These are phyloP conservation scores for Gonium pectorale DNA, from an alignment of 139 green algal species.

Conservation along the genomic window DNA sequence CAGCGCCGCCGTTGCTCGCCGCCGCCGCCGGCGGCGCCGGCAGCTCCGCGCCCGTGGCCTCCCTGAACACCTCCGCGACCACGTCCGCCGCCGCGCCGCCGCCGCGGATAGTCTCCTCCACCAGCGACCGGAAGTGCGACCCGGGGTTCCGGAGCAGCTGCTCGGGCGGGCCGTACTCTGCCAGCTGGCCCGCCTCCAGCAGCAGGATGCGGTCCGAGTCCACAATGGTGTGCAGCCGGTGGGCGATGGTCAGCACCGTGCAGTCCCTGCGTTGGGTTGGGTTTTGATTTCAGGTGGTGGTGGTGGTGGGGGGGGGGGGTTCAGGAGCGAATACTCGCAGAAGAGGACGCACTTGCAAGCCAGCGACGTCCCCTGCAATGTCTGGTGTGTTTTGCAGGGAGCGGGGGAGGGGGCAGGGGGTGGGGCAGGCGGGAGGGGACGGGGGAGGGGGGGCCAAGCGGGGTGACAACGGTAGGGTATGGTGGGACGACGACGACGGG, in stretches of 20 bases:
- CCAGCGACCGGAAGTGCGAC: slow-evolving; percentile 28
- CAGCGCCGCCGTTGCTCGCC: no score
- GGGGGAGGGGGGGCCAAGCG: background rate
- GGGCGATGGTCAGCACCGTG: slow-evolving; percentile 76
- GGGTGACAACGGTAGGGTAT: background rate
- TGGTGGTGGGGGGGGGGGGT: slow-evolving; percentile 7
- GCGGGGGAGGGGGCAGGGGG: background rate
- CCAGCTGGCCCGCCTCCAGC: slow-evolving; percentile 69
- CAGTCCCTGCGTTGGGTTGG: slow-evolving; percentile 44
- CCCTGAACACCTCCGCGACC: slow-evolving; percentile 6
- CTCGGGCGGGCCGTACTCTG: slow-evolving; percentile 74
- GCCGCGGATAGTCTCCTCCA: slow-evolving; percentile 36
- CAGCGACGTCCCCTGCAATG: no score
- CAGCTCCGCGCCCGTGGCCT: no score
- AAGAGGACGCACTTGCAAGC: no score
- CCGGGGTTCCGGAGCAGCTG: slow-evolving; percentile 51
- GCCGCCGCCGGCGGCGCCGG: no score
- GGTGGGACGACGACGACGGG: background rate
- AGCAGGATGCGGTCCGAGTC: slow-evolving; percentile 80
- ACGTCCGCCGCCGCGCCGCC: slow-evolving; percentile 7
- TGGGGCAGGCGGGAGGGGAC: background rate
- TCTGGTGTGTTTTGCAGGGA: background rate
- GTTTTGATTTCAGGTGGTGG: no score
- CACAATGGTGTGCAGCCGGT: slow-evolving; percentile 84
- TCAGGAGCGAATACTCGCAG: background rate